Evolutionary conservation across 2,329 filamentous ascomycete genomes (phyloP), one percentile per base, ranked within the genome.

Genomic region (Fulvia fulva): DNA sequence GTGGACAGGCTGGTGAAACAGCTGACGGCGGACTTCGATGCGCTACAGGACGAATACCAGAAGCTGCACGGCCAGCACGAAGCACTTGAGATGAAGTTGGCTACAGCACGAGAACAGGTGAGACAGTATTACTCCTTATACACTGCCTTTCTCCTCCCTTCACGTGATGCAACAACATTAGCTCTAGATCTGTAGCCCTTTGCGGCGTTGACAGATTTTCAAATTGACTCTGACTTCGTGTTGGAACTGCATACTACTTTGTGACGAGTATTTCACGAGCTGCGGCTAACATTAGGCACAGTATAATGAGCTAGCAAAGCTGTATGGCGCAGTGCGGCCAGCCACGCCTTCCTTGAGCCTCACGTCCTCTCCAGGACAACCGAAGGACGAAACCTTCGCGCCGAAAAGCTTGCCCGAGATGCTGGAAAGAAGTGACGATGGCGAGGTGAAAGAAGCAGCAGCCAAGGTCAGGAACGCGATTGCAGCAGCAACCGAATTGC

Each of bases 151-250:
- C 47, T 43, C 23, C 53, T 44, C 55, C 37, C 52, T 43, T 61
- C 53, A 61, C 62, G 64, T 65, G 66, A 73, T 78, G 77, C 71
- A 66, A 69, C 58, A 57, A 67, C 51, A 41, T 79, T 79, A 80
- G 77, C 77, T 80, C 77, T 80, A 79, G 77, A 80, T 74, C 77
- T 80, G 75, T 72, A 81, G 77, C 72, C 70, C 65, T 65, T 55
- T 47, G 73, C 74, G 69, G 73, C 74, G 62, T 65, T 79, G 77
- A 76, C 69, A 75, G 76, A 76, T 65, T 72, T 74, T 74, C 70
- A 77, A 73, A 73, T 71, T 70, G 72, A 72, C 69, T 71, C 76
- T 78, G 75, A 77, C 62, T 52, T 55, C 56, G 46, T 58, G 41
- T 56, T 41, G 37, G 7, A n/a, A 14, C 14, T 56, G 32, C 37